Evolutionary conservation across 805 yeast species (phyloP).

Genomic region (Kregervanrija pseudodelftensis): DNA sequence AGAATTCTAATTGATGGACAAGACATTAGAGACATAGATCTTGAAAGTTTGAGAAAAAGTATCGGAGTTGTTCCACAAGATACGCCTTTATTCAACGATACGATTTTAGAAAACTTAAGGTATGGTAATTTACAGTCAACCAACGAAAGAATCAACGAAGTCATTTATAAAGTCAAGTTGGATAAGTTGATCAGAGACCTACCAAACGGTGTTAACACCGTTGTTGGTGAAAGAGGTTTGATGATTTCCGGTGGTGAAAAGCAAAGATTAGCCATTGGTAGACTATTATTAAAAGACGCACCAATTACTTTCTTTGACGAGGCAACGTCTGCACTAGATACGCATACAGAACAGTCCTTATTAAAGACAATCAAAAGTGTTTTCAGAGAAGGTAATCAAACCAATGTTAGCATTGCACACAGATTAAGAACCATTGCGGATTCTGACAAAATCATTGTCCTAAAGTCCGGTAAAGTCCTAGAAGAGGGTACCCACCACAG

Average conservation of each 20-base stretch:
- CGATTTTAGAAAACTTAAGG: constrained; percentile 78
- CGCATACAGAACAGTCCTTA: constrained; percentile 88
- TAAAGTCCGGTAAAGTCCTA: constrained; percentile 67
- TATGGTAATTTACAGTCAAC: constrained; percentile 75
- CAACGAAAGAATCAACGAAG: constrained; percentile 61
- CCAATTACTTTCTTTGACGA: constrained; percentile 94
- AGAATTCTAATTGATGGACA: constrained; percentile 82
- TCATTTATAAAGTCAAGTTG: constrained; percentile 65
- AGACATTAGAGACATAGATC: constrained; percentile 66
- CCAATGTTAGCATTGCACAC: constrained; percentile 91
- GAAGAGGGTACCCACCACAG: constrained; percentile 83
- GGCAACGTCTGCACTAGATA: constrained; percentile 93
- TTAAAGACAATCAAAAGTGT: constrained; percentile 65
- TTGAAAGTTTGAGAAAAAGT: constrained; percentile 64
- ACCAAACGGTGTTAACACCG: constrained; percentile 79
- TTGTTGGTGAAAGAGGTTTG: constrained; percentile 96
- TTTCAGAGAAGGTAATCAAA: constrained; percentile 42
- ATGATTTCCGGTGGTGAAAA: constrained; percentile 99
- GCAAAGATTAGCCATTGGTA: constrained; percentile 88
- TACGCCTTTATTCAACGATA: constrained; percentile 89
- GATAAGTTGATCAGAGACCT: constrained; percentile 54
- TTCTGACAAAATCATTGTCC: constrained; percentile 85
- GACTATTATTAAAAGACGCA: constrained; percentile 78
- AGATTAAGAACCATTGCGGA: constrained; percentile 90
- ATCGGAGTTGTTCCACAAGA: constrained; percentile 97